Conservation (phyloP, 306 rosid genomes). For the Sicyos edulis region DNA sequence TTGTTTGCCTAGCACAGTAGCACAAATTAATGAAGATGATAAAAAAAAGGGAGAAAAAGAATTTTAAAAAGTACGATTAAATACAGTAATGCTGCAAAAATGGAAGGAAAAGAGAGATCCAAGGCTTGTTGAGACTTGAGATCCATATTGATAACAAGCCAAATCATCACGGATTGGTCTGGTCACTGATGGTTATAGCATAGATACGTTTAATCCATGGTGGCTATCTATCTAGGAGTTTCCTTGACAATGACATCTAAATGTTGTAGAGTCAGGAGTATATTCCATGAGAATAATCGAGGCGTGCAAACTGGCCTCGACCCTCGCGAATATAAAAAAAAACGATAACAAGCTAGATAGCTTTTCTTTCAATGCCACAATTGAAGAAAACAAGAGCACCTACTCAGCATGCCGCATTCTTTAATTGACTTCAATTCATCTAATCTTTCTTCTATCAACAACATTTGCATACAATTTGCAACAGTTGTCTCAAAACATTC, state of each 20-base stretch:
- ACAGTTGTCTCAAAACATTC: background rate
- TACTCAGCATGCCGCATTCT: slow-evolving; percentile 2
- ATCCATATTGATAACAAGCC: background rate
- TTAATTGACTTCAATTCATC: background rate
- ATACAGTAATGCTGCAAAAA: background rate
- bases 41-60: background rate
- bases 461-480: background rate
- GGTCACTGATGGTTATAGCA: too few species aligned
- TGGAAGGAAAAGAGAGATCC: background rate
- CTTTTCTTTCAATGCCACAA: slow-evolving; percentile 7
- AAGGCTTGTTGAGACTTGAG: background rate
- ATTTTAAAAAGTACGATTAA: background rate
- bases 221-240: too few species aligned
- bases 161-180: too few species aligned
- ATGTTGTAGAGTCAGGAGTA: too few species aligned
- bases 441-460: background rate
- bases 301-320: too few species aligned
- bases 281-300: too few species aligned
- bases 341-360: too few species aligned
- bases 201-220: too few species aligned
- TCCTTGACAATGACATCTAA: too few species aligned
- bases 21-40: background rate
- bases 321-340: too few species aligned
- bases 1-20: slow-evolving; percentile 32
- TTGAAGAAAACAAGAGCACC: background rate